A percentile compares a stretch with the other conserved stretches of the same genome.
phyloP scores from a whole-genome alignment of 2,329 filamentous ascomycete genomes.

The Raffaelea deltoideospora region DNA sequence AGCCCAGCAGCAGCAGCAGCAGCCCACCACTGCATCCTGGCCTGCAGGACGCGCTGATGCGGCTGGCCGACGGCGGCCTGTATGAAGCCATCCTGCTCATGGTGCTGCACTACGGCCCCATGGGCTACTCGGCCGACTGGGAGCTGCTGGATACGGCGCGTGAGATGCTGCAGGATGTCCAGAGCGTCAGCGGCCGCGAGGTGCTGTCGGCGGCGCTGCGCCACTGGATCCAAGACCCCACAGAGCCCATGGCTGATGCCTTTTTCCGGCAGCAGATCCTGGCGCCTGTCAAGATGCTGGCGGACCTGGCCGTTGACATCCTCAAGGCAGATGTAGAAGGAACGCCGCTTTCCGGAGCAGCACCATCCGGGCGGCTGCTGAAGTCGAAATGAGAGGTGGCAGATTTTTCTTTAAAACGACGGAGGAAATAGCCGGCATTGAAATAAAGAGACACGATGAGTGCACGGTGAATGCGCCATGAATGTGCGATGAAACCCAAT shows the following conservation, averaged over 20 bases:
- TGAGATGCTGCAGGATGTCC: conserved; percentile 33
- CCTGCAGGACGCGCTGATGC: conserved; percentile 17
- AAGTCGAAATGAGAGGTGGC: too few relatives aligned
- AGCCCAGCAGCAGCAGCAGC: conserved; percentile 2
- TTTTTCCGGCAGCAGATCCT: conserved; percentile 37
- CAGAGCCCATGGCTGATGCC: conserved; percentile 20
- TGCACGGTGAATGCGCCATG: not conserved
- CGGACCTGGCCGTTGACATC: conserved; percentile 27
- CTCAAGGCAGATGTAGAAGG: conserved; percentile 25
- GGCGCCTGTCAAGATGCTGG: conserved; percentile 29
- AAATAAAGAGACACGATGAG: not conserved
- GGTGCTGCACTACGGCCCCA: conserved; percentile 24
- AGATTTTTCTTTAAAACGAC: too few relatives aligned
- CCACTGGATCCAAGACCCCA: conserved; percentile 26
- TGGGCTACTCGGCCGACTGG: conserved; percentile 30
- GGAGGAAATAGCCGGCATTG: too few relatives aligned
- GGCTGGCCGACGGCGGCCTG: conserved; percentile 36
- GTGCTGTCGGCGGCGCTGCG: conserved; percentile 27
- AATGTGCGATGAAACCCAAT: not conserved
- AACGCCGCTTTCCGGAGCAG: too few relatives aligned
- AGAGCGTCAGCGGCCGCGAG: conserved; percentile 28
- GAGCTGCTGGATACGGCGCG: conserved; percentile 26
- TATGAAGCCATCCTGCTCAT: conserved; percentile 38
- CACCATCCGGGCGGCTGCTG: too few relatives aligned
- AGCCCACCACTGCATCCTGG: not conserved